phyloP scores from a whole-genome alignment of 345 rosid genomes.

The Arabidopsis suecica region DNA sequence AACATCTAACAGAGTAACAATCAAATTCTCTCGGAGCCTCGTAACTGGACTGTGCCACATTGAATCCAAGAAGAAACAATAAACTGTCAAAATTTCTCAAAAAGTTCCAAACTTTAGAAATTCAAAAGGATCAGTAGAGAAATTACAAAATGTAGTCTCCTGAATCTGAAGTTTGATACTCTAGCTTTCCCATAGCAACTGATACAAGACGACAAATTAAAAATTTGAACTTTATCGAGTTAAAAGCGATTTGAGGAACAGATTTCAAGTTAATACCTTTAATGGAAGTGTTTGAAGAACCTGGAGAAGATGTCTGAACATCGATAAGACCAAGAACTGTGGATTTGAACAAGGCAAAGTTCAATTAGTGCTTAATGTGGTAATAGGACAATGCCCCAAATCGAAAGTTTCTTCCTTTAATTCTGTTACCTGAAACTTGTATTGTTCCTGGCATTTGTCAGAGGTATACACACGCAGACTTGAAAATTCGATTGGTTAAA shows the following conservation, averaged over 20 bases:
- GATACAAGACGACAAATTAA: slow-evolving; percentile 31
- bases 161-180: slow-evolving; percentile 60
- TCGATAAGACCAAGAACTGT: slow-evolving; percentile 67
- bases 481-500: neutral
- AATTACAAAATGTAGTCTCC: slow-evolving; percentile 87
- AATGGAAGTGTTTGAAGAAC: slow-evolving; percentile 53
- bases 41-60: slow-evolving; percentile 73
- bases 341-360: slow-evolving; percentile 26
- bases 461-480: slow-evolving; percentile 19
- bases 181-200: slow-evolving; percentile 87
- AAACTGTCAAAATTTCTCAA: slow-evolving; percentile 17
- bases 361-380: slow-evolving; percentile 4
- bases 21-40: slow-evolving; percentile 69
- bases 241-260: neutral
- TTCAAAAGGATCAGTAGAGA: slow-evolving; percentile 7
- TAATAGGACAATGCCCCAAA: slow-evolving; percentile 7
- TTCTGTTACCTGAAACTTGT: slow-evolving; percentile 74
- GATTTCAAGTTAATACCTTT: slow-evolving; percentile 59
- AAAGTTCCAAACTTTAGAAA: neutral
- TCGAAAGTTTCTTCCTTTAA: slow-evolving; percentile 32
- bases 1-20: slow-evolving; percentile 59
- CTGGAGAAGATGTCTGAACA: slow-evolving; percentile 54
- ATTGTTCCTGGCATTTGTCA: slow-evolving; percentile 87
- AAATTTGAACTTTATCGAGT: neutral
- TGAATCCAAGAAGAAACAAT: slow-evolving; percentile 10